A percentile compares a stretch with the other conserved stretches of the same genome.
Conservation (phyloP, 805 yeast species). For the Metschnikowia noctiluminum region DNA sequence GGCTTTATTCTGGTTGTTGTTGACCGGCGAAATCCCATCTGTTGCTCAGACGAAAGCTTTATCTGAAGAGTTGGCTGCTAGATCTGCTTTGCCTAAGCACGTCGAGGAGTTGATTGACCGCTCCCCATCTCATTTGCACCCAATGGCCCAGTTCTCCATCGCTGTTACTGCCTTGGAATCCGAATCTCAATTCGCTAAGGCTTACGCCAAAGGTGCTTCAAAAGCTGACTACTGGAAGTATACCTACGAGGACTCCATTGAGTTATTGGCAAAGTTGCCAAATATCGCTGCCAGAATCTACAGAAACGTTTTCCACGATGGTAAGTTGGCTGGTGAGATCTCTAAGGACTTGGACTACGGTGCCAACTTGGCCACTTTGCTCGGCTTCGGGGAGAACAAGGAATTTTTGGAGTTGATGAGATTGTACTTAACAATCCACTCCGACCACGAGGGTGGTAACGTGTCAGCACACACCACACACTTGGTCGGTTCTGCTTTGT, state of each 20-base stretch:
- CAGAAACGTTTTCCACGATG: conserved; percentile 57
- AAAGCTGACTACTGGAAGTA: conserved; percentile 74
- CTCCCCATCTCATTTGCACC: conserved; percentile 68
- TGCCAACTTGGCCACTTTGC: conserved; percentile 61
- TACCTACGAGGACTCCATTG: conserved; percentile 67
- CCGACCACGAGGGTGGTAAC: conserved; percentile 83
- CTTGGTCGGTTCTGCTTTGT: conserved; percentile 76
- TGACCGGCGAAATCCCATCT: conserved; percentile 72
- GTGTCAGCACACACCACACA: conserved; percentile 82
- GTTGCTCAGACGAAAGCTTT: conserved; percentile 54
- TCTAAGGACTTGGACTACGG: conserved; percentile 64
- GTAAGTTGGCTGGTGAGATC: conserved; percentile 50
- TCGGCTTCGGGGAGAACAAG: conserved; percentile 55
- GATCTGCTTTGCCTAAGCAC: conserved; percentile 63
- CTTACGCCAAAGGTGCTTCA: conserved; percentile 66
- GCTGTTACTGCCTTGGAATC: conserved; percentile 72
- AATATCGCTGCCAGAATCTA: conserved; percentile 72
- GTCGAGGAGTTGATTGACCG: conserved; percentile 57
- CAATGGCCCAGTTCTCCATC: conserved; percentile 80
- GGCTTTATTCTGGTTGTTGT: conserved; percentile 72
- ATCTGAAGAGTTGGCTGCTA: conserved; percentile 59
- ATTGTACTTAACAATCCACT: conserved; percentile 70
- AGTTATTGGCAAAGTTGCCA: conserved; percentile 71
- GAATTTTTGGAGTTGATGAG: conserved; percentile 71
- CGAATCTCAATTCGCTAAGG: conserved; percentile 67